Evolutionary conservation across 495 filamentous ascomycete species (phyloP).

Genomic region (Elasticomyces elasticus): DNA sequence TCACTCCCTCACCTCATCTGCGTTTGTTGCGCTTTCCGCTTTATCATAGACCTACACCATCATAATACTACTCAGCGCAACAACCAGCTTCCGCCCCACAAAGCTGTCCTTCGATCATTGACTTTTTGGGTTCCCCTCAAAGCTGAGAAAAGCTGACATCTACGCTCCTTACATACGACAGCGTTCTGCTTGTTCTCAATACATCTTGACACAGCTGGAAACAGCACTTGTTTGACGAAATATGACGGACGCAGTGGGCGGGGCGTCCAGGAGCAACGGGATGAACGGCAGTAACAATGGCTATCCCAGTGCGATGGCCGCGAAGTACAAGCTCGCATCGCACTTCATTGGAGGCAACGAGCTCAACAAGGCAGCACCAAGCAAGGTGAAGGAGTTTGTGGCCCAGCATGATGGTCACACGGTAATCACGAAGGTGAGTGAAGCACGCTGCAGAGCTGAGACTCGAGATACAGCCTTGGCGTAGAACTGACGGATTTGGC

Average conservation of each 20-base stretch:
- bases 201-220: neutral
- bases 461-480: neutral
- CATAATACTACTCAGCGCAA: neutral
- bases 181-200: neutral
- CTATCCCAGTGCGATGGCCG: constrained; percentile 50
- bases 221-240: neutral
- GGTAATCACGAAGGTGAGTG: constrained; percentile 86
- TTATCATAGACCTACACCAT: neutral
- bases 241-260: constrained; percentile 19
- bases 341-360: constrained; percentile 96
- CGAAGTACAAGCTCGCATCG: constrained; percentile 67
- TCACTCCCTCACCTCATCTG: neutral
- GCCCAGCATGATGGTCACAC: constrained; percentile 83
- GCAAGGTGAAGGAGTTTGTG: constrained; percentile 91
- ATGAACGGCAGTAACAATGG: constrained; percentile 39
- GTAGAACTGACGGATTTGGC: constrained; percentile 2
- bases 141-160: neutral
- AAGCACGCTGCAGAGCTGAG: constrained; percentile 1
- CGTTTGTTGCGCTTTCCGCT: neutral
- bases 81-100: neutral
- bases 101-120: constrained; percentile 3
- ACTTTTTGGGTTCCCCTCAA: constrained; percentile 3
- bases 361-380: constrained; percentile 63
- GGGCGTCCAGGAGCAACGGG: constrained; percentile 19
- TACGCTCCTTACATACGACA: neutral